These are phyloP conservation scores for Arthrinium phaeospermum DNA, from an alignment of 2,329 filamentous ascomycete species.

Conservation along the genomic window DNA sequence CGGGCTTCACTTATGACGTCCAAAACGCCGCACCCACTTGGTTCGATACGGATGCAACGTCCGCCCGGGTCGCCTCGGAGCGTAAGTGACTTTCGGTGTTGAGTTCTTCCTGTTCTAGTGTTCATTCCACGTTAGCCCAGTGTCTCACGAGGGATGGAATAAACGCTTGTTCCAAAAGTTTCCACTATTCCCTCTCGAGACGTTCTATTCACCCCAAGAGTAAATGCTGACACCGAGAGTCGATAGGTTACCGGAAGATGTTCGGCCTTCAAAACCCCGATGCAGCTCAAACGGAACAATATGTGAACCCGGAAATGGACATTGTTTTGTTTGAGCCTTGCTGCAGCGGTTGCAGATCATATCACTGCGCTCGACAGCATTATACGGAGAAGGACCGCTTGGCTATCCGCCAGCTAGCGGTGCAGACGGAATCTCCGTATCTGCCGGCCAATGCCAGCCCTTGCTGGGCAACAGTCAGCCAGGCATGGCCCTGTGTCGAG, in stretches of 20 bases:
- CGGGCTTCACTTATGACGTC: slow-evolving; percentile 22
- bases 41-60: slow-evolving; percentile 33
- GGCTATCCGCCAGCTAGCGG: slow-evolving; percentile 32
- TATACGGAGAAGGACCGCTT: slow-evolving; percentile 34
- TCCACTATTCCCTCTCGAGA: too few relatives aligned
- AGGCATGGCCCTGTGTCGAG: slow-evolving; percentile 37
- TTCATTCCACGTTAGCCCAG: too few relatives aligned
- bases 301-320: slow-evolving; percentile 32
- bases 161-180: too few relatives aligned
- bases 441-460: slow-evolving; percentile 19
- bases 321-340: slow-evolving; percentile 40
- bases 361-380: slow-evolving; percentile 36
- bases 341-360: slow-evolving; percentile 36
- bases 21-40: slow-evolving; percentile 35
- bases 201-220: too few relatives aligned
- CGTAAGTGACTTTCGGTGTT: neutral
- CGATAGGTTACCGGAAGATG: slow-evolving; percentile 29
- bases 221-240: too few relatives aligned
- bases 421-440: slow-evolving; percentile 36
- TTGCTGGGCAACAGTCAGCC: slow-evolving; percentile 36
- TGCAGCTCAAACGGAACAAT: slow-evolving; percentile 27
- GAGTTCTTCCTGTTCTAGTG: too few relatives aligned
- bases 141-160: too few relatives aligned
- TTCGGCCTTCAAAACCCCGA: slow-evolving; percentile 28
- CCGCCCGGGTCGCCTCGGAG: slow-evolving; percentile 29